Percentiles rank a stretch among this genome's conserved stretches.
phyloP scores from a whole-genome alignment of 768 basidiomycete species.

The Auriscalpium orientale region DNA sequence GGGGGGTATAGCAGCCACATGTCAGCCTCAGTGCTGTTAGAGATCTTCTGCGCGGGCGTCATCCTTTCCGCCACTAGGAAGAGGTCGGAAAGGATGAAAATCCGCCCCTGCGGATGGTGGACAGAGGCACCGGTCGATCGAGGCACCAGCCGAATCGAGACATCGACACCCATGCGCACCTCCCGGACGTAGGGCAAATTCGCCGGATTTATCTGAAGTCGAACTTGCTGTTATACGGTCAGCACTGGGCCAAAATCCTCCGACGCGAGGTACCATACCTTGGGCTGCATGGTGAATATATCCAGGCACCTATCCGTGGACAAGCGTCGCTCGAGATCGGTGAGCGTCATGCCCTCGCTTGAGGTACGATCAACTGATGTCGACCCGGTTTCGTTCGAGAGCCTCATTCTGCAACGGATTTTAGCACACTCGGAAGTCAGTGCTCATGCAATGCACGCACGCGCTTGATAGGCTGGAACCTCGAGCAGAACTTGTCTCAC shows the following conservation, averaged over 20 bases:
- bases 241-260: background rate
- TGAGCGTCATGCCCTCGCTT: slow-evolving; percentile 43
- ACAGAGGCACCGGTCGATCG: slow-evolving; percentile 67
- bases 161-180: slow-evolving; percentile 65
- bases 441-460: slow-evolving; percentile 30
- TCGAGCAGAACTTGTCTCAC: slow-evolving; percentile 43
- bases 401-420: slow-evolving; percentile 37
- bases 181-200: slow-evolving; percentile 70
- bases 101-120: slow-evolving; percentile 66
- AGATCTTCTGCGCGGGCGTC: slow-evolving; percentile 48
- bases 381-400: slow-evolving; percentile 51
- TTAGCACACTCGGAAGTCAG: slow-evolving; percentile 1
- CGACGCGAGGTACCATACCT: slow-evolving; percentile 41
- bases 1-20: slow-evolving; percentile 95
- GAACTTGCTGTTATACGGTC: slow-evolving; percentile 59
- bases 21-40: slow-evolving; percentile 51
- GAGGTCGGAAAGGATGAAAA: slow-evolving; percentile 88
- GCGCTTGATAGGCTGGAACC: slow-evolving; percentile 45
- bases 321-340: slow-evolving; percentile 76
- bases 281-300: slow-evolving; percentile 91
- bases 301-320: slow-evolving; percentile 76
- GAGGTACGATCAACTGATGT: slow-evolving; percentile 49
- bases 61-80: slow-evolving; percentile 89
- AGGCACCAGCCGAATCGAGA: slow-evolving; percentile 70
- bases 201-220: slow-evolving; percentile 83